These are phyloP conservation scores for Populus tremula DNA, from an alignment of 345 rosid species.

Conservation along the genomic window DNA sequence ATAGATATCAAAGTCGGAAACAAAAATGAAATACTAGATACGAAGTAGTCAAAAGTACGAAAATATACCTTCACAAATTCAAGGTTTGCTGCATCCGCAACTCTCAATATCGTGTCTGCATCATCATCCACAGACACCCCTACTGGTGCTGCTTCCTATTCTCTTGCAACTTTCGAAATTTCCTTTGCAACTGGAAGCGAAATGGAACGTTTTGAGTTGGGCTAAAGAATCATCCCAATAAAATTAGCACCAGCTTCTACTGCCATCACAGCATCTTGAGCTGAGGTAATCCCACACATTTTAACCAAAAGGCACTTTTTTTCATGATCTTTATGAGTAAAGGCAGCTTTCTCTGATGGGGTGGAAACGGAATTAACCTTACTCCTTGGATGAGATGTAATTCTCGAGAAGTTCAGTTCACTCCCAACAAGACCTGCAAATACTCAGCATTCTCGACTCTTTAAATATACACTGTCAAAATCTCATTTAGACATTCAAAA, in stretches of 20 bases:
- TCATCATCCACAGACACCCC: constrained; percentile 92
- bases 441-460: background rate
- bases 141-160: constrained; percentile 65
- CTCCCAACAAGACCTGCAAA: background rate
- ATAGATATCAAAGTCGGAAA: background rate
- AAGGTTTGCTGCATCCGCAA: constrained; percentile 61
- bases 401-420: background rate
- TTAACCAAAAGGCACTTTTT: constrained; percentile 53
- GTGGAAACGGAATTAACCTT: background rate
- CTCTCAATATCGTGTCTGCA: constrained; percentile 53
- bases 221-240: constrained; percentile 90
- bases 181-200: constrained; percentile 70
- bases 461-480: background rate
- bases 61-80: constrained; percentile 70
- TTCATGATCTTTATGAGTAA: constrained; percentile 21
- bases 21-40: background rate
- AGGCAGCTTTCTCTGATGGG: constrained; percentile 22
- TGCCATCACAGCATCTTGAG: constrained; percentile 71
- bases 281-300: constrained; percentile 87
- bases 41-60: background rate
- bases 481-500: background rate
- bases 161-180: constrained; percentile 76
- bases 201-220: constrained; percentile 76
- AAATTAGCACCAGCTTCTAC: constrained; percentile 87
- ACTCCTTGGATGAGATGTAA: background rate